phyloP scores from a whole-genome alignment of 116 monocot genomes.

The Iris pallida region DNA sequence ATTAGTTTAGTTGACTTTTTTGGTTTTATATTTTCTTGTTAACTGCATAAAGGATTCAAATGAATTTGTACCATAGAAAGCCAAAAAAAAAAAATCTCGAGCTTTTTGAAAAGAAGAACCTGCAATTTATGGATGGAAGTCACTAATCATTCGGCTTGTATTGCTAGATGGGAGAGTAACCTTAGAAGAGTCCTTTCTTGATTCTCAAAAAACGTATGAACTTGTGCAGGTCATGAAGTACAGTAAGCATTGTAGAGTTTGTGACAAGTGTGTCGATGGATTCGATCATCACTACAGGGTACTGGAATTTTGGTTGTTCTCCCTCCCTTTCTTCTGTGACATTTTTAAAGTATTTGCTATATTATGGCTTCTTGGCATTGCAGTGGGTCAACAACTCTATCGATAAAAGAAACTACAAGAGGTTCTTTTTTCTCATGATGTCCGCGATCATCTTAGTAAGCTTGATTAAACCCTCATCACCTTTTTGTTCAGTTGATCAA shows the following conservation, averaged over 20 bases:
- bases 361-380: conserved; percentile 6
- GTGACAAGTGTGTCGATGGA: conserved; percentile 44
- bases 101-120: too few relatives aligned
- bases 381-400: conserved; percentile 98
- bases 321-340: not conserved
- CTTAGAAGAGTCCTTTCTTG: too few relatives aligned
- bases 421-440: conserved; percentile 83
- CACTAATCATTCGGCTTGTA: too few relatives aligned
- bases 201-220: not conserved
- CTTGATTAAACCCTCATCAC: not conserved
- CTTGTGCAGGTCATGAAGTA: conserved; percentile 33
- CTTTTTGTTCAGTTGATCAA: too few relatives aligned
- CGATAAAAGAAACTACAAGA: conserved; percentile 67
- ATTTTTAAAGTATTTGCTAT: not conserved
- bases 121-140: too few relatives aligned
- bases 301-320: not conserved
- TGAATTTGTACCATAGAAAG: too few relatives aligned
- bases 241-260: conserved; percentile 50
- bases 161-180: too few relatives aligned
- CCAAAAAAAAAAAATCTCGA: too few relatives aligned
- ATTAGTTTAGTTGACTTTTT: too few relatives aligned
- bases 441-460: conserved; percentile 78
- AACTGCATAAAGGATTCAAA: too few relatives aligned
- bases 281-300: conserved; percentile 53
- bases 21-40: too few relatives aligned